Evolutionary conservation across 1,139 yeast genomes (phyloP), one percentile per base, ranked within the genome.

Genomic region (Sugiyamaella xylanicola): DNA sequence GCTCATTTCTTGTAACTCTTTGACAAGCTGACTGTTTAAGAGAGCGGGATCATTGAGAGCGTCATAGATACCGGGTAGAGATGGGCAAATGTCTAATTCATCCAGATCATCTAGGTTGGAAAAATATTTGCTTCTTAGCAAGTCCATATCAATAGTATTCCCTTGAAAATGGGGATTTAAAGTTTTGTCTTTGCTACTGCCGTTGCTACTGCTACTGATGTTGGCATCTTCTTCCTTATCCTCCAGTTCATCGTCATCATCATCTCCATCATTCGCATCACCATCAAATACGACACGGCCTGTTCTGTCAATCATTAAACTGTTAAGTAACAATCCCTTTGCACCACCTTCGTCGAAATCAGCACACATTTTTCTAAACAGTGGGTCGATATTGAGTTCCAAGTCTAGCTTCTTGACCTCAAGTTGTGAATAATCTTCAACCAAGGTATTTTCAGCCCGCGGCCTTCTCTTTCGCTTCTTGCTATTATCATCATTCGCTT

Each of bases 291-390:
- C 80, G n/a, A 86, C 82, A 54, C 87, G 69, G 0, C 91, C 89
- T 0, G 76, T 68, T 3, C 71, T 60, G 62, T 85, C 87, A 17
- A 85, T 78, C 54, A 75, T 75, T 55, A 92, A 77, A 0, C 92
- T 83, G 63, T 90, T 91, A 64, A 90, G 73, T 51, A 92, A 73
- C 56, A 92, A 74, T 53, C 96, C 87, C 65, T 86, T 89, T 8
- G 97, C 92, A 4, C 98, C 97, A 37, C 97, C 97, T 72, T 92
- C 97, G 69, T 92, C 97, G 66, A 91, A 92, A 59, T 91, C 97
- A 0, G 96, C 89, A 50, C 92, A 77, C 51, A 95, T 92, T 65
- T 90, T 90, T 60, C 89, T 86, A 72, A 92, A 90, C 51, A 92
- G 76, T 0, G 97, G 97, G 70, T 92, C 97, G 51, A 90, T 86